Evolutionary conservation across 2,329 filamentous ascomycete species (phyloP), one percentile per base, ranked within the genome.

Genomic region (Aspergillus sp.): DNA sequence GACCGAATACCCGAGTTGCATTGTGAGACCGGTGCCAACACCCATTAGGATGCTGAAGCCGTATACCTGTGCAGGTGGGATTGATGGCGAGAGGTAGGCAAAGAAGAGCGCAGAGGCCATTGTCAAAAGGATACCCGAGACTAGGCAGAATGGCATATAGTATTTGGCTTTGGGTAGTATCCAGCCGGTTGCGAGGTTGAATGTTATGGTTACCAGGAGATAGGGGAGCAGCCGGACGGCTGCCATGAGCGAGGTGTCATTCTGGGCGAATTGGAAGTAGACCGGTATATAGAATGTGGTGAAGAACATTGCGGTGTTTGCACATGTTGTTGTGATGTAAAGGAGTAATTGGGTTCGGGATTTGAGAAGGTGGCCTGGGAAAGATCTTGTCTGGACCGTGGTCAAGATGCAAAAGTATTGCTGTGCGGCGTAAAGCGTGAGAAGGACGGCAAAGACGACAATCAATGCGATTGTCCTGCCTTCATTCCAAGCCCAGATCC

Each of bases 401-500:
- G 41, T 44, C 9, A 25, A 25, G 8, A 44, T 21, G 19, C 12
- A 44, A 44, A 25, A 44, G 19, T 44, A 44, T 14, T 44, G 41
- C 21, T 21, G 41, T 5, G 21, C 25, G 5, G 58, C 61, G 58
- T 85, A 84, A 6, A 70, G 57, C 31, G 80, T 65, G 35, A 79
- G 69, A 0, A 80, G 63, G 0, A 81, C 68, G 1, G 71, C 79
- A 15, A 77, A 79, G 1, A 81, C 65, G 0, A 57, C 33, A 15
- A 63, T 49, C 2, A 51, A 14, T 1, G 57, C 59, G 15, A 64
- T 62, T 6, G 52, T 58, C 0, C 35, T 23, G 0, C 73, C 73
- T 4, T 70, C 74, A 40, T 70, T 66, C 82, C 83, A 87, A 0
- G 72, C 63, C 52, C 78, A 86, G 5, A 77, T 35, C 0, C 69